These are phyloP conservation scores for Chimonanthus praecox DNA, from an alignment of 164 flowering plant species.

Conservation along the genomic window DNA sequence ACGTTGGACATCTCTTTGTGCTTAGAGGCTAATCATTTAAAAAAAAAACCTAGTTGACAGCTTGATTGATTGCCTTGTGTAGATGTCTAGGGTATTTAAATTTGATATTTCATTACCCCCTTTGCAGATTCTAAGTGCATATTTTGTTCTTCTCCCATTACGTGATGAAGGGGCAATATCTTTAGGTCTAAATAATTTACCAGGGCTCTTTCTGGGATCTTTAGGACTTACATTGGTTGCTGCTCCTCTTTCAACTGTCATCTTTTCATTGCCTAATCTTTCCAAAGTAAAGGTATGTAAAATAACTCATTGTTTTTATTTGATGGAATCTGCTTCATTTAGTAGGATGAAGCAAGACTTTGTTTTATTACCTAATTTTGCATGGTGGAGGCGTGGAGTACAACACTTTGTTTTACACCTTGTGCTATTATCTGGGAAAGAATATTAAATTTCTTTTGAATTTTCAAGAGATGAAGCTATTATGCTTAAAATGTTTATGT, in stretches of 20 bases:
- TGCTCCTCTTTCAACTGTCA: constrained; percentile 77
- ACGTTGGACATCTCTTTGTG: too few species aligned
- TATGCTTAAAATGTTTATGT: too few species aligned
- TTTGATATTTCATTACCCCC: not conserved
- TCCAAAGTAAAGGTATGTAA: constrained; percentile 72
- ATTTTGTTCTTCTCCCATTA: constrained; percentile 85
- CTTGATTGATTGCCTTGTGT: not conserved
- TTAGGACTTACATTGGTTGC: constrained; percentile 74
- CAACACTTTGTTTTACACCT: not conserved
- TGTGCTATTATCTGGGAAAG: not conserved
- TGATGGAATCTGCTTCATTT: not conserved
- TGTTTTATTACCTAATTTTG: too few species aligned
- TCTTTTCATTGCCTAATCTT: constrained; percentile 83
- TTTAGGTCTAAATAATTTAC: constrained; percentile 72
- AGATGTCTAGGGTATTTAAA: not conserved
- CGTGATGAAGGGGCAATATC: constrained; percentile 98
- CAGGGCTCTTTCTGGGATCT: constrained; percentile 80
- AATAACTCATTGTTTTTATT: not conserved
- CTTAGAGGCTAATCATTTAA: too few species aligned
- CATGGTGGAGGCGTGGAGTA: not conserved
- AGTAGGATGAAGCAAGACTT: not conserved
- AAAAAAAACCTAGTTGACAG: too few species aligned
- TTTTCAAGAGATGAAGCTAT: too few species aligned
- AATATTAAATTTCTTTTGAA: too few species aligned
- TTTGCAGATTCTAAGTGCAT: constrained; percentile 82